phyloP scores from a whole-genome alignment of 2,329 filamentous ascomycete genomes.

The Fonsecaea erecta region DNA sequence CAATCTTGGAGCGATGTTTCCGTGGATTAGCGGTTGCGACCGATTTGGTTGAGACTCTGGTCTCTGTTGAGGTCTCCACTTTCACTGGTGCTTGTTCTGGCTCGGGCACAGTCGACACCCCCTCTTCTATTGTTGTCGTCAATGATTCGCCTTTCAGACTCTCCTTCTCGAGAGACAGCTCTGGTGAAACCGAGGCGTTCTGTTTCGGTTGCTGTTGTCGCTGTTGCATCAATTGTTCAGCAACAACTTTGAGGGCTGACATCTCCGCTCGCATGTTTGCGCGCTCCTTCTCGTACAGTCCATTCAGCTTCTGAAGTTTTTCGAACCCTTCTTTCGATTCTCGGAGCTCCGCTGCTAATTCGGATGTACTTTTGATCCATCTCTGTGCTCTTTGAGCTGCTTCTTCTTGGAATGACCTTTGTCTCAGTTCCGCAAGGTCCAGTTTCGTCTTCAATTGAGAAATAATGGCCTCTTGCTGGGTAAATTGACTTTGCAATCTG shows the following conservation, averaged over 20 bases:
- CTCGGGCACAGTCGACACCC: not conserved
- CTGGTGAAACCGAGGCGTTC: not conserved
- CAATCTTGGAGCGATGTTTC: not conserved
- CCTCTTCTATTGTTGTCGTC: not conserved
- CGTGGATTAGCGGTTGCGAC: not conserved
- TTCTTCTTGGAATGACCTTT: constrained; percentile 19
- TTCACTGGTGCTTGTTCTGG: not conserved
- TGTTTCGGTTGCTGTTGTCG: not conserved
- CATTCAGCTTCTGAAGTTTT: constrained; percentile 13
- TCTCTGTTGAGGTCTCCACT: not conserved
- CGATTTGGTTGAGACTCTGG: not conserved
- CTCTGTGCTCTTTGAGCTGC: constrained; percentile 12
- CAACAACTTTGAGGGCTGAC: constrained; percentile 17
- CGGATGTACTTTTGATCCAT: constrained; percentile 13
- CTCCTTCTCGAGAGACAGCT: not conserved
- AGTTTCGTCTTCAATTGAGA: constrained; percentile 19
- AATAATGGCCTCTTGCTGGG: constrained; percentile 18
- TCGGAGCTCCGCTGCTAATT: constrained; percentile 14
- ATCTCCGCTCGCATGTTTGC: constrained; percentile 20
- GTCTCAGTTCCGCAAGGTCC: constrained; percentile 16
- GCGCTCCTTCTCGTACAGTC: constrained; percentile 4
- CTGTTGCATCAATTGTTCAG: constrained; percentile 15
- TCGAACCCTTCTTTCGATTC: constrained; percentile 16
- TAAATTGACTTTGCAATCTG: constrained; percentile 14
- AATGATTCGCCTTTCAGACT: not conserved